Evolutionary conservation across 345 rosid genomes (phyloP).

Genomic region (Cochlearia excelsa): DNA sequence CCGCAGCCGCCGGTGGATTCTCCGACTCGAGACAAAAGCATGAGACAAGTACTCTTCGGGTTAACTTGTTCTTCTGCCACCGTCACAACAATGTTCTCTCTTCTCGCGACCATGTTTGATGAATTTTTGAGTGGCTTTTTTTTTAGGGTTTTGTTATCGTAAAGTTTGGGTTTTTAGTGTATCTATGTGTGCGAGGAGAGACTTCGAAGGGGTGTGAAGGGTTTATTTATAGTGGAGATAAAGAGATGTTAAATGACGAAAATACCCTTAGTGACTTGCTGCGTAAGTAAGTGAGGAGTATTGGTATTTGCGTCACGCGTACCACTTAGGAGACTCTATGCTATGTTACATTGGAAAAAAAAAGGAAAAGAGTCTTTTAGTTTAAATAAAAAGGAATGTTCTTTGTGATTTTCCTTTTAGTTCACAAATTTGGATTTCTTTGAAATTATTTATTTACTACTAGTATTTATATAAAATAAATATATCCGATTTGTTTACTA

Average conservation of each 20-base stretch:
- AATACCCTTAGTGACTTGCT: constrained; percentile 19
- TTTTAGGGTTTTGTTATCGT: constrained; percentile 21
- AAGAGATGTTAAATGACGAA: neutral
- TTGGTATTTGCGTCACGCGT: constrained; percentile 23
- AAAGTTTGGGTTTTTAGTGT: neutral
- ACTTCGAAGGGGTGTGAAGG: neutral
- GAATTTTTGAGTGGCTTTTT: neutral
- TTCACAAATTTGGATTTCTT: too few species aligned
- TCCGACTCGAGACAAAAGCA: constrained; percentile 60
- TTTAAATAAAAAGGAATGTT: too few species aligned
- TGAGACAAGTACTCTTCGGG: constrained; percentile 45
- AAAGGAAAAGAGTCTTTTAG: too few species aligned
- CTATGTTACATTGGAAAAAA: too few species aligned
- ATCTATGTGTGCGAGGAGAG: too few species aligned
- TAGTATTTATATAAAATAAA: too few species aligned
- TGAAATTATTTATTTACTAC: too few species aligned
- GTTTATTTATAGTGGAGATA: constrained; percentile 8
- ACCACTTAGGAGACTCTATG: constrained; percentile 7
- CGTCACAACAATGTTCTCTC: constrained; percentile 22
- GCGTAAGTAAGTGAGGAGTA: constrained; percentile 19
- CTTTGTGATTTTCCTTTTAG: too few species aligned
- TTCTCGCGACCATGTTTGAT: constrained; percentile 41
- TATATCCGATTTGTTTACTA: too few species aligned
- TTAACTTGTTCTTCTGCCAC: constrained; percentile 3
- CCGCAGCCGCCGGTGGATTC: too few species aligned